Evolutionary conservation across 1,139 yeast species (phyloP).

Genomic region (Yamadazyma epiphylla): DNA sequence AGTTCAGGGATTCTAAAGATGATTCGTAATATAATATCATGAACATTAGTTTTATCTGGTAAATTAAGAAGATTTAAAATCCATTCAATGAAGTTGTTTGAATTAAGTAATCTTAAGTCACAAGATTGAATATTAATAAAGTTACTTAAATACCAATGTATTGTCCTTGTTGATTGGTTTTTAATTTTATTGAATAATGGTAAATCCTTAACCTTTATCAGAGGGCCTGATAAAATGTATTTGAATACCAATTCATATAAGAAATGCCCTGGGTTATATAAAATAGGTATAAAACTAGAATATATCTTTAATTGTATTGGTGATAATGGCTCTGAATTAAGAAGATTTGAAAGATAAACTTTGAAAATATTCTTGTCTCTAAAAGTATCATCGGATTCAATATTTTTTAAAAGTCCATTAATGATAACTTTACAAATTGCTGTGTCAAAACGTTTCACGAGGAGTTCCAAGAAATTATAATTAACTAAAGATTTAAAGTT

Average conservation of each 20-base stretch:
- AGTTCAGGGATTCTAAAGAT: constrained; percentile 49
- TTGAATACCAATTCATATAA: constrained; percentile 66
- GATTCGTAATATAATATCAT: constrained; percentile 36
- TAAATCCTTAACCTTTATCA: constrained; percentile 51
- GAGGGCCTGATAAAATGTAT: constrained; percentile 57
- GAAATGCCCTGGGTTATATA: constrained; percentile 66
- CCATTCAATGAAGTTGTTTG: constrained; percentile 51
- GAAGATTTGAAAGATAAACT: constrained; percentile 57
- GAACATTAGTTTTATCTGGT: constrained; percentile 32
- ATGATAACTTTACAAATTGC: constrained; percentile 35
- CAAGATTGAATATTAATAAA: constrained; percentile 2
- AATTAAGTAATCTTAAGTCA: constrained; percentile 10
- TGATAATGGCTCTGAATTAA: constrained; percentile 35
- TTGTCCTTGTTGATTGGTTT: constrained; percentile 6
- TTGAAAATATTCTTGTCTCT: constrained; percentile 59
- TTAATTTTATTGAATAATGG: constrained; percentile 47
- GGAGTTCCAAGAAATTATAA: constrained; percentile 53
- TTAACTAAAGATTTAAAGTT: constrained; percentile 60
- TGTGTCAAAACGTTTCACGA: constrained; percentile 46
- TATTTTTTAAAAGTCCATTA: constrained; percentile 36
- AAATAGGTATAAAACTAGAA: constrained; percentile 52
- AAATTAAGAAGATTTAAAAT: constrained; percentile 51
- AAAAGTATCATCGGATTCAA: constrained; percentile 30
- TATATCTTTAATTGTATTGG: constrained; percentile 22
- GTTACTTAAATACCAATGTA: constrained; percentile 11